Evolutionary conservation across 2,329 filamentous ascomycete genomes (phyloP).

Genomic region (Aspergillus flavus): DNA sequence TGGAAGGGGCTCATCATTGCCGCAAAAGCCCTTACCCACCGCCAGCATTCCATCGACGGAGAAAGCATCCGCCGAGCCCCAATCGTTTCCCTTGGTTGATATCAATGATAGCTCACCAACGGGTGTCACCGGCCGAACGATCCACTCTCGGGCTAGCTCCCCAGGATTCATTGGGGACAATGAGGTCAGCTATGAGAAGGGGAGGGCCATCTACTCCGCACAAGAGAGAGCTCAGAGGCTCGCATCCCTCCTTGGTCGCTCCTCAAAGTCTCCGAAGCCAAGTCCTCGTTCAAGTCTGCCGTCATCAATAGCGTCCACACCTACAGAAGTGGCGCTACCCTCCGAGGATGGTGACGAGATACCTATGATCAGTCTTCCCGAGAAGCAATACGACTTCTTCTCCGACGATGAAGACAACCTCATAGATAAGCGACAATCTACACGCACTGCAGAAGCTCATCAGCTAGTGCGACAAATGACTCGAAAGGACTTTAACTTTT

Average conservation of each 20-base stretch:
- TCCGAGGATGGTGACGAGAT: constrained; percentile 38
- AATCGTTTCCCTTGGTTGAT: constrained; percentile 28
- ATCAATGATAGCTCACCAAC: constrained; percentile 30
- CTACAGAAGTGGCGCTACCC: constrained; percentile 28
- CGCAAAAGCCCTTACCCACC: constrained; percentile 36
- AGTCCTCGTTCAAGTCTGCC: constrained; percentile 31
- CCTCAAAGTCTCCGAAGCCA: constrained; percentile 33
- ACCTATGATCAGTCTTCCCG: constrained; percentile 36
- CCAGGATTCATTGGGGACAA: constrained; percentile 23
- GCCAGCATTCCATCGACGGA: constrained; percentile 41
- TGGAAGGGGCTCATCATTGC: constrained; percentile 32
- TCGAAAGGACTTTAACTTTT: constrained; percentile 33
- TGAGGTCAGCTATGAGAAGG: constrained; percentile 40
- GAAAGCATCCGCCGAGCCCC: constrained; percentile 25
- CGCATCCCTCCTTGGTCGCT: constrained; percentile 36
- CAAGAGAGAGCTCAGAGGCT: constrained; percentile 39
- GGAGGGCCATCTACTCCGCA: constrained; percentile 35
- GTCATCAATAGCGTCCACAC: constrained; percentile 34
- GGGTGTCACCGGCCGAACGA: constrained; percentile 32
- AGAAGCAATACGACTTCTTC: constrained; percentile 35
- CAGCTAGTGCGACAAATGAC: constrained; percentile 41
- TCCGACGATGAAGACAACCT: constrained; percentile 36
- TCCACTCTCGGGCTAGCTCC: constrained; percentile 29
- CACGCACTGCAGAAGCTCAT: constrained; percentile 34
- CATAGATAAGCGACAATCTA: constrained; percentile 30